phyloP scores from a whole-genome alignment of 768 basidiomycete genomes.

The Serendipita vermifera region DNA sequence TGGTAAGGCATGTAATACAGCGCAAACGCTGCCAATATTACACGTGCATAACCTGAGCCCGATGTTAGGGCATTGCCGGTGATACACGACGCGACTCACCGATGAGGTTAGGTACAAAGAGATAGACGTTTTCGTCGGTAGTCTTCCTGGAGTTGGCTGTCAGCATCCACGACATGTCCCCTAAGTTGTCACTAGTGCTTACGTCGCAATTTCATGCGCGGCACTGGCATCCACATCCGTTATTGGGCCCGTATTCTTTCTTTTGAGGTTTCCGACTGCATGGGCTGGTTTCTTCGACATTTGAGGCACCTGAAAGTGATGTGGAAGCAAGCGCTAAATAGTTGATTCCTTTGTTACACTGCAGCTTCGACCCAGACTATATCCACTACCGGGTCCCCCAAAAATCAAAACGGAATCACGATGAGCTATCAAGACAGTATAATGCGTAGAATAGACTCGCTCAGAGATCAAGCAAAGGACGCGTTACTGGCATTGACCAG shows the following conservation, averaged over 20 bases:
- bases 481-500: constrained; percentile 70
- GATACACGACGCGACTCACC: constrained; percentile 16
- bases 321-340: too few relatives aligned
- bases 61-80: not conserved
- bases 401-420: too few relatives aligned
- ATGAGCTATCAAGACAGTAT: constrained; percentile 14
- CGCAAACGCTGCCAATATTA: constrained; percentile 31
- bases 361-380: too few relatives aligned
- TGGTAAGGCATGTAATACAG: constrained; percentile 32
- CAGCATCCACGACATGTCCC: not conserved
- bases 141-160: not conserved
- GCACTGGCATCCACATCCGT: not conserved
- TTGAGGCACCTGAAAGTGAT: too few relatives aligned
- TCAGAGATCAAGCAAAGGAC: constrained; percentile 69
- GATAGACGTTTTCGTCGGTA: constrained; percentile 31
- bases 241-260: not conserved
- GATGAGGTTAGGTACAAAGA: constrained; percentile 37
- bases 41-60: constrained; percentile 27
- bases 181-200: not conserved
- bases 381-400: too few relatives aligned
- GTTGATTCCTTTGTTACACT: too few relatives aligned
- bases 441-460: constrained; percentile 35
- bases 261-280: not conserved
- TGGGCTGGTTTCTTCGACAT: not conserved
- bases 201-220: constrained; percentile 7